These are phyloP conservation scores for Endocladia muricata DNA, from an alignment of 31 red algal genomes.

Conservation along the genomic window DNA sequence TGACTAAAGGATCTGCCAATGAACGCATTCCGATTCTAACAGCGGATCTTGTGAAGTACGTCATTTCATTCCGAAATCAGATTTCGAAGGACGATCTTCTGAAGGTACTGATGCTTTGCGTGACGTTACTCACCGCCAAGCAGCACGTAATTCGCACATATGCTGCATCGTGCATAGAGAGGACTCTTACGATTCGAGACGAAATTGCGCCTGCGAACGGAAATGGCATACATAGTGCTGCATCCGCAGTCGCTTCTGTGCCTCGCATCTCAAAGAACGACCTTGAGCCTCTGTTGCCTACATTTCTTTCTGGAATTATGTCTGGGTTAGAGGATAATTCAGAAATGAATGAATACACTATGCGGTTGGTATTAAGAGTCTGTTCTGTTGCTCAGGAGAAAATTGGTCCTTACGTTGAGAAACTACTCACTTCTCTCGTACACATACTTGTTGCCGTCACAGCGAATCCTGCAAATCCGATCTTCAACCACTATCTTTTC, in stretches of 20 bases:
- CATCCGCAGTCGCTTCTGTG: not conserved
- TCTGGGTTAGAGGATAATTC: constrained; percentile 14
- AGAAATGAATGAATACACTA: constrained; percentile 80
- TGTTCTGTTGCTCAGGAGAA: constrained; percentile 50
- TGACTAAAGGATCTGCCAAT: constrained; percentile 17
- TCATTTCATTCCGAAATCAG: constrained; percentile 88
- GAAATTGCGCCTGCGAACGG: constrained; percentile 11
- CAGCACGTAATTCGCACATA: constrained; percentile 79
- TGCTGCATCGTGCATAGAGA: constrained; percentile 81
- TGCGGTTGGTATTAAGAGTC: constrained; percentile 70
- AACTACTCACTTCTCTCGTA: constrained; percentile 44
- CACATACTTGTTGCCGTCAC: constrained; percentile 44
- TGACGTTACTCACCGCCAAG: constrained; percentile 36
- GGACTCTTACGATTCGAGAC: constrained; percentile 64
- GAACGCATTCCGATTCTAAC: constrained; percentile 77
- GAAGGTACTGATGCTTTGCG: constrained; percentile 32
- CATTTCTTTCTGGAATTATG: constrained; percentile 60
- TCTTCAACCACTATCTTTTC: constrained; percentile 96
- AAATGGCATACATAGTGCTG: constrained; percentile 12
- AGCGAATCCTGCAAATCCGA: constrained; percentile 80
- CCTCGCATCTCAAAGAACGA: constrained; percentile 54
- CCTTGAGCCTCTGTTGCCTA: constrained; percentile 51
- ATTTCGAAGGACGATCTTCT: constrained; percentile 50
- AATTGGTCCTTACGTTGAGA: constrained; percentile 46
- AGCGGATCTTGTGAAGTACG: constrained; percentile 94